Evolutionary conservation across 352 stramenopile species (phyloP).

Genomic region (Phytopythium litorale): DNA sequence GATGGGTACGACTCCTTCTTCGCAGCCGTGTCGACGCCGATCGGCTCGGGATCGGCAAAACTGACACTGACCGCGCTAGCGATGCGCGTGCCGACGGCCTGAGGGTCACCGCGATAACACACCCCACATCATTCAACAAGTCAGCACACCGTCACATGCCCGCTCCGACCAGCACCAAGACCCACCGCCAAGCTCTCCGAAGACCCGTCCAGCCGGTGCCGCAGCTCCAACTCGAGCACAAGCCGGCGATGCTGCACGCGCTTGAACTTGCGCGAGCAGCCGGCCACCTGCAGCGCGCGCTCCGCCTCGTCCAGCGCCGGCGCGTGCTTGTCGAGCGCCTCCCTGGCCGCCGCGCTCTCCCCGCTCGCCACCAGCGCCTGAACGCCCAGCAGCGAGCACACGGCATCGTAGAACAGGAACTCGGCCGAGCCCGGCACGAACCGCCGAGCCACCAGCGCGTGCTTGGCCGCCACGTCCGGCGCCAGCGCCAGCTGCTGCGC

Average conservation of each 20-base stretch:
- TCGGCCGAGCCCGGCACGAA: slow-evolving; percentile 21
- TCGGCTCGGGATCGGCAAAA: neutral
- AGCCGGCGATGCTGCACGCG: slow-evolving; percentile 29
- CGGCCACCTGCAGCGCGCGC: slow-evolving; percentile 13
- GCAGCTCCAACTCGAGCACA: slow-evolving; percentile 40
- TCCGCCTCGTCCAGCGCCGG: slow-evolving; percentile 17
- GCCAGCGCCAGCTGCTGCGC: slow-evolving; percentile 28
- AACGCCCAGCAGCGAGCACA: slow-evolving; percentile 31
- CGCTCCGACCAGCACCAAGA: neutral
- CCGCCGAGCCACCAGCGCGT: slow-evolving; percentile 15
- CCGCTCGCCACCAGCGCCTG: slow-evolving; percentile 26
- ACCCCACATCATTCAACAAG: no score
- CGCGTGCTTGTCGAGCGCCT: slow-evolving; percentile 13
- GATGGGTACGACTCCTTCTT: neutral
- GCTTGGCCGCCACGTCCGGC: slow-evolving; percentile 18
- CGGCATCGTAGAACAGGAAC: slow-evolving; percentile 24
- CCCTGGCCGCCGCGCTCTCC: slow-evolving; percentile 14
- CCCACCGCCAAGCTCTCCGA: slow-evolving; percentile 10
- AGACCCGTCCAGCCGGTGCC: slow-evolving; percentile 23
- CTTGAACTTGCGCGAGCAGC: slow-evolving; percentile 20
- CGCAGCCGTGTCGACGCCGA: neutral
- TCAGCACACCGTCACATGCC: no score
- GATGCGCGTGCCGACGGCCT: neutral
- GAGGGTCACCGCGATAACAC: no score
- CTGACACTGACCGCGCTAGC: neutral